Evolutionary conservation across 1,284 basidiomycete genomes (phyloP).

Genomic region (Cryptococcus jaspeensis): DNA sequence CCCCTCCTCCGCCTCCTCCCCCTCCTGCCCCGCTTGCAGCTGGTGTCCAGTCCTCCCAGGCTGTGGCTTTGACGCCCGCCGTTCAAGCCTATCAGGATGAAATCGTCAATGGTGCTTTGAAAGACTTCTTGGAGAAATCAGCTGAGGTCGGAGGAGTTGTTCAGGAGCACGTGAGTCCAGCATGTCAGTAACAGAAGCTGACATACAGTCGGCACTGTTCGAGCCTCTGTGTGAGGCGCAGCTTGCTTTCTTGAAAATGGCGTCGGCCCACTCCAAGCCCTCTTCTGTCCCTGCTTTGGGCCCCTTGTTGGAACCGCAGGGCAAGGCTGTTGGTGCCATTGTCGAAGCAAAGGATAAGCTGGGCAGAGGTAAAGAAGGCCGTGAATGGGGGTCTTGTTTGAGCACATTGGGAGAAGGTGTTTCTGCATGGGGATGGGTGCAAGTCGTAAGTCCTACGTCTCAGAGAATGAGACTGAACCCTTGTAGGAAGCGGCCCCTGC

Average conservation of each 20-base stretch:
- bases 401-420: constrained; percentile 79
- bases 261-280: constrained; percentile 76
- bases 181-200: neutral
- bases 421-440: constrained; percentile 88
- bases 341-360: constrained; percentile 78
- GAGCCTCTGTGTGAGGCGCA: constrained; percentile 69
- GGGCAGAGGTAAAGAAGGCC: constrained; percentile 62
- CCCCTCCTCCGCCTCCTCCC: constrained; percentile 46
- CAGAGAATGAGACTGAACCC: neutral
- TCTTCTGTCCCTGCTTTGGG: constrained; percentile 51
- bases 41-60: constrained; percentile 42
- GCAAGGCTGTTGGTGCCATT: constrained; percentile 71
- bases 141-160: constrained; percentile 70
- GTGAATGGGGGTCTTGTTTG: constrained; percentile 80
- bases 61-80: constrained; percentile 56
- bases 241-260: constrained; percentile 66
- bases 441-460: constrained; percentile 58
- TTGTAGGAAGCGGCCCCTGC: constrained; percentile 75
- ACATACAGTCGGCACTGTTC: constrained; percentile 64
- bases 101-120: constrained; percentile 68
- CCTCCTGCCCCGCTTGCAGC: constrained; percentile 54
- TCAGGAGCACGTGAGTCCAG: constrained; percentile 69
- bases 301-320: constrained; percentile 68
- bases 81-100: constrained; percentile 73
- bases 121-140: constrained; percentile 72